Base-by-base conservation (phyloP, 352 stramenopile species). In the Peronospora farinosa region DNA sequence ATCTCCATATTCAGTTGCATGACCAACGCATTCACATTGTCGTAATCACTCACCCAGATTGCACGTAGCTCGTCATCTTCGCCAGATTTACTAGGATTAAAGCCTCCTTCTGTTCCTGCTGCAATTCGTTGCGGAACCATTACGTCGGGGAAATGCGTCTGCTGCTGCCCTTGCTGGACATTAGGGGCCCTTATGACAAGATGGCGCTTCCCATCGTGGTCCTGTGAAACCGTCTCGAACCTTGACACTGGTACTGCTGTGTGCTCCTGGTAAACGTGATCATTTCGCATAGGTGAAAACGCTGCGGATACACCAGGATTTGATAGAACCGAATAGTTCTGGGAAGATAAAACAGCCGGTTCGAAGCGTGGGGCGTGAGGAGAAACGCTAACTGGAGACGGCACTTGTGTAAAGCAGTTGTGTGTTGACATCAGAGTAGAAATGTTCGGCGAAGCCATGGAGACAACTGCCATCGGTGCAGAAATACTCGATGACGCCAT, bases 41-140 rank as follows among this genome's bases (percentile, higher is more conserved):
- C 54, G 31, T 71, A 74, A 57, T 74, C 65, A 35, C 39, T 54
- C 6, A 74, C 53, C 65, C 63, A 69, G 11, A 69, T 67, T 10
- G 51, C 51, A 19, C 63, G 65, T 15, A 74, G 41, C 33, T 64
- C 61, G 37, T 74, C 61, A 7, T 69, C 54, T 59, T 69, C 57
- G 32, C 51, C 43, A 55, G 28, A 38, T 30, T 47, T 58, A 19
- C 39, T 45, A 13, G 42, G 31, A 37, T 37, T 56, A 7, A 65
- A 68, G 13, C 21, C 36, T 37, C 37, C 40, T 33, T 23, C 50
- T 49, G 39, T 19, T 19, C 27, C 47, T 27, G 42, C 4, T n/a
- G 33, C 21, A 33, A 35, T 33, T 49, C 30, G 51, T 47, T 51
- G 54, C 7, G 54, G 41, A 28, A 65, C 50, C 50, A 72, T 65